Evolutionary conservation across 1,139 yeast genomes (phyloP), one percentile per base, ranked within the genome.

Genomic region (Hemisphaericaspora xylanilytica): DNA sequence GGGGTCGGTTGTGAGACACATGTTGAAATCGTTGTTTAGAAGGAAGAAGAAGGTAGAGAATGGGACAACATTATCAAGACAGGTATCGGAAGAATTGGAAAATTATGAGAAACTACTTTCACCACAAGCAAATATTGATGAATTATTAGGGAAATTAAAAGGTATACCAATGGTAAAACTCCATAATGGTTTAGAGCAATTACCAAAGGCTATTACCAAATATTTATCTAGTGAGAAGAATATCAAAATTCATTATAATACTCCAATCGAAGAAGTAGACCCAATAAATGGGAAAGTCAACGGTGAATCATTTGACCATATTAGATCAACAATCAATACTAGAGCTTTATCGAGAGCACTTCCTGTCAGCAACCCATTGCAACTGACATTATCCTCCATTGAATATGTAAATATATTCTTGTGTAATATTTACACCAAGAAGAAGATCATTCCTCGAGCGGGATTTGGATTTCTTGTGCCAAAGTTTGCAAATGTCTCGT

Each of bases 401-500:
- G 63, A 70, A 13, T 77, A 81, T 36, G 75, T 78, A 3, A 72
- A 76, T 38, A 76, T 86, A 16, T 67, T 75, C 32, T 64, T 86
- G 47, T 81, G 78, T 21, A 86, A 86, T 50, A 64, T 81, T 5
- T 81, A 73, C 52, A 49, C 67, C 3, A 53, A 53, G 13, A 46
- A 43, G 4, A 39, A 47, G 1, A 46, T 70, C 27, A 66, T 80
- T 30, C 82, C 82, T 1, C 27, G n/a, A 18, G 56, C 73, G 36
- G 96, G 97, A 36, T 92, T 92, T 68, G 98, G 98, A 2, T 88
- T 85, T 51, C 71, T 92, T 39, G 86, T 88, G 3, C 98, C 98
- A 1, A 58, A 58, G 37, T 28, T 72, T 63, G 54, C 62, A 63
- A 50, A 58, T 6, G 21, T 41, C 10, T 20, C 27, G 6, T 26